Percentiles rank a stretch among this genome's conserved stretches.
Conservation (phyloP, 2,329 filamentous ascomycete species). For the Xylariaceae sp. region DNA sequence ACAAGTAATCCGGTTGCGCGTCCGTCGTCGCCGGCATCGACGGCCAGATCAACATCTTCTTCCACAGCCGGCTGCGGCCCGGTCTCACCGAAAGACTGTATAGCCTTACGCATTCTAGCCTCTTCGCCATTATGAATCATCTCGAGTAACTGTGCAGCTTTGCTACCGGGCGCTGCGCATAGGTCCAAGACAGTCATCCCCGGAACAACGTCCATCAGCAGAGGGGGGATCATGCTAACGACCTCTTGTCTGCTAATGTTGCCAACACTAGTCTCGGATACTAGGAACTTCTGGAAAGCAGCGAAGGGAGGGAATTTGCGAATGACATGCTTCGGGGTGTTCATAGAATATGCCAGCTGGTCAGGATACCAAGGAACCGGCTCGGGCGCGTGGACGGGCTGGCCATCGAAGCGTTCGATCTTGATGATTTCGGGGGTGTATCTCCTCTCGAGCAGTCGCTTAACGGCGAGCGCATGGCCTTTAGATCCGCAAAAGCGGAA, state of each 20-base stretch:
- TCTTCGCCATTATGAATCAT: conserved; percentile 94
- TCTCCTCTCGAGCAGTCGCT: conserved; percentile 81
- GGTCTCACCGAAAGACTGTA: conserved; percentile 57
- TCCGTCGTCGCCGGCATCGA: conserved; percentile 73
- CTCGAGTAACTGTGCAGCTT: conserved; percentile 93
- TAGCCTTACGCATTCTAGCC: conserved; percentile 73
- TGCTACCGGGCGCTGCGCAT: conserved; percentile 95
- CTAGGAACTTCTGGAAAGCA: conserved; percentile 95
- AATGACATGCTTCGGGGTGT: conserved; percentile 93
- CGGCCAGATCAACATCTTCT: conserved; percentile 56
- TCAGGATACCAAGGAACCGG: conserved; percentile 93
- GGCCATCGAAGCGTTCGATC: conserved; percentile 81
- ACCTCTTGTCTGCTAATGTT: conserved; percentile 98
- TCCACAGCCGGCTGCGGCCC: conserved; percentile 41
- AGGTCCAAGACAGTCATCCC: conserved; percentile 94
- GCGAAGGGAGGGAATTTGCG: conserved; percentile 93
- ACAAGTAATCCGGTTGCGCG: conserved; percentile 89
- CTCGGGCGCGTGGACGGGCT: conserved; percentile 77
- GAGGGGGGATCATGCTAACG: conserved; percentile 97
- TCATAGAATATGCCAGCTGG: conserved; percentile 95
- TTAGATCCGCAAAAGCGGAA: conserved; percentile 97
- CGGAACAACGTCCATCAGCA: conserved; percentile 87
- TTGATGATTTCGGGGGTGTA: conserved; percentile 90
- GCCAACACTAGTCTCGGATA: conserved; percentile 94
- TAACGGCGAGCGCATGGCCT: conserved; percentile 90